Evolutionary conservation across 441 rosid genomes (phyloP), one percentile per base, ranked within the genome.

Genomic region (Lepidium campestre): DNA sequence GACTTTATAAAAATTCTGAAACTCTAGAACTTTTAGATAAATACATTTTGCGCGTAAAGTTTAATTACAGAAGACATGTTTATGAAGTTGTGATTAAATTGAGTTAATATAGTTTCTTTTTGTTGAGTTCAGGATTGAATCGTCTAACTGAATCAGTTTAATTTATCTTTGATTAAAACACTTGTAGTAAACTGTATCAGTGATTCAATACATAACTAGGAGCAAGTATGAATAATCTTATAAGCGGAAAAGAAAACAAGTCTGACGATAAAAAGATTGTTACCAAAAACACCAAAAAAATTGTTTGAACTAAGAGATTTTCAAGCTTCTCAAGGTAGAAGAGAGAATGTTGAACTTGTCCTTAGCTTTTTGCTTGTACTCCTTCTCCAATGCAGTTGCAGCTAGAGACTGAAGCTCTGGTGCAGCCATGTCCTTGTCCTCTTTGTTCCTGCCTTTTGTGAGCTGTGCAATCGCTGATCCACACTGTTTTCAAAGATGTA

Each of bases 371-470:
- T 79, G 86, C 83, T 84, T 86, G 87, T 91, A 94, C 73, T 85
- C 93, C 72, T 88, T 91, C 87, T 91, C 93, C 80, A 91, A 70
- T 34, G 93, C 93, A 25, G 83, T 70, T 20, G 68, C 81, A 9
- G 88, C 94, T 39, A 88, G 80, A 17, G 90, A 78, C 57, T 86
- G 96, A 69, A 91, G 82, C 79, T 91, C 97, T 0, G 86, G 80
- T 62, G 88, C 76, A 34, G 65, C 66, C 41, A 62, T 62, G 66
- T 89, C 95, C 67, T 81, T 94, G 71, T 91, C 97, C 56, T 91
- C 97, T 81, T 82, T 94, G 85, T 81, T 86, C 79, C 89, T 79
- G 41, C 97, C 97, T 74, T 76, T 89, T 7, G 97, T 58, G 50
- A 88, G 81, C 76, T 89, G 99, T 17, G 92, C 72, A 1, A 88